phyloP scores from a whole-genome alignment of 352 stramenopile species.

The Phytophthora idaei region DNA sequence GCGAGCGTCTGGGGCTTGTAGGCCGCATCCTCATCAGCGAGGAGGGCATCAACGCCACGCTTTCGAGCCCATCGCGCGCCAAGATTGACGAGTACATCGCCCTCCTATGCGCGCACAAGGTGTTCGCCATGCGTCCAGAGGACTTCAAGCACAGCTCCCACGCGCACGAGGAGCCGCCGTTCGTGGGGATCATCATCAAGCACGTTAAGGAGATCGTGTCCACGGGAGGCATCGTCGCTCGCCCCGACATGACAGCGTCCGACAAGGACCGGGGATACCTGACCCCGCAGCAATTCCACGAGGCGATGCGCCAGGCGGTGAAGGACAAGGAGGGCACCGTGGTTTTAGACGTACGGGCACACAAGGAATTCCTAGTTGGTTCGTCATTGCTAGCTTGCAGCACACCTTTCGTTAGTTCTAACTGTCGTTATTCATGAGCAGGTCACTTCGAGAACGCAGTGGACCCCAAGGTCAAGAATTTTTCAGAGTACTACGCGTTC shows the following conservation, averaged over 20 bases:
- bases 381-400: neutral
- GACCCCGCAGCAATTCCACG: slow-evolving; percentile 80
- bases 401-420: neutral
- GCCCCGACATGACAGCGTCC: slow-evolving; percentile 59
- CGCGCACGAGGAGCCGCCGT: slow-evolving; percentile 40
- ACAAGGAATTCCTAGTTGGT: slow-evolving; percentile 67
- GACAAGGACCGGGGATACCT: slow-evolving; percentile 71
- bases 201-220: slow-evolving; percentile 83
- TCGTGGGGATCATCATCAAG: slow-evolving; percentile 74
- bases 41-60: slow-evolving; percentile 87
- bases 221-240: slow-evolving; percentile 52
- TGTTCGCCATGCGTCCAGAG: slow-evolving; percentile 59
- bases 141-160: slow-evolving; percentile 83
- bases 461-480: slow-evolving; percentile 75
- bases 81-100: slow-evolving; percentile 72
- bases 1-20: slow-evolving; percentile 57
- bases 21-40: slow-evolving; percentile 78
- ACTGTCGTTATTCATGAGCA: slow-evolving; percentile 4
- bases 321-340: slow-evolving; percentile 54
- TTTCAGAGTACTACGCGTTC: slow-evolving; percentile 78
- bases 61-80: slow-evolving; percentile 49
- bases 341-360: slow-evolving; percentile 64
- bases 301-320: slow-evolving; percentile 50
- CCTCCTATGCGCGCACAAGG: slow-evolving; percentile 54
- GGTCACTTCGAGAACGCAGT: slow-evolving; percentile 75